Conservation (phyloP, 371 early-diverging fungal species). For the Sanchytrium tribonematis region DNA sequence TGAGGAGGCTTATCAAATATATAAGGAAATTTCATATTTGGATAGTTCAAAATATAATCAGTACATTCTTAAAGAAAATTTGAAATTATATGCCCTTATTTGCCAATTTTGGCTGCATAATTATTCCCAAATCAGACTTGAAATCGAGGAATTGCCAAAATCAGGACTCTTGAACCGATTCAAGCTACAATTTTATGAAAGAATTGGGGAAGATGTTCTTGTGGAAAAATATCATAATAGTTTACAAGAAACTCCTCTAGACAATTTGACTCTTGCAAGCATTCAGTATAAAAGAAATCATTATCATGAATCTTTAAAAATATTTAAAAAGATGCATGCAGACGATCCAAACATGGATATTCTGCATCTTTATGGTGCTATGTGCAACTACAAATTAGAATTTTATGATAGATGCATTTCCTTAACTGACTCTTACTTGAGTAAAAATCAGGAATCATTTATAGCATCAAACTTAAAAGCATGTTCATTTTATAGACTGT, state of each 20-base stretch:
- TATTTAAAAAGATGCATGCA: background rate
- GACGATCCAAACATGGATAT: background rate
- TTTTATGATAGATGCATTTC: background rate
- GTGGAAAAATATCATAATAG: background rate
- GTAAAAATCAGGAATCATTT: background rate
- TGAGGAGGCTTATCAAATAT: background rate
- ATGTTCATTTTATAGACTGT: background rate
- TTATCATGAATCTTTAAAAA: background rate
- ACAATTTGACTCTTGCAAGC: background rate
- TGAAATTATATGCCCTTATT: background rate
- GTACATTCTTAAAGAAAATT: background rate
- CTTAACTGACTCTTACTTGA: background rate
- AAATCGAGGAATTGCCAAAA: background rate
- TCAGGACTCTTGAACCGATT: background rate
- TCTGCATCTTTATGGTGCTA: background rate
- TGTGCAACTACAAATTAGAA: background rate
- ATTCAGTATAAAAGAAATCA: background rate
- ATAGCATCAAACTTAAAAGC: background rate
- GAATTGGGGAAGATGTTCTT: background rate
- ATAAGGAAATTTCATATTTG: background rate
- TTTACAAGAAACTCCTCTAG: background rate
- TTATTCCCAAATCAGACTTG: background rate
- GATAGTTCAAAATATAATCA: background rate
- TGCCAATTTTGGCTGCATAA: background rate
- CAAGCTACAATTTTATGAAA: background rate